Base-by-base conservation (phyloP, 306 rosid genomes). In the Sicyos edulis region DNA sequence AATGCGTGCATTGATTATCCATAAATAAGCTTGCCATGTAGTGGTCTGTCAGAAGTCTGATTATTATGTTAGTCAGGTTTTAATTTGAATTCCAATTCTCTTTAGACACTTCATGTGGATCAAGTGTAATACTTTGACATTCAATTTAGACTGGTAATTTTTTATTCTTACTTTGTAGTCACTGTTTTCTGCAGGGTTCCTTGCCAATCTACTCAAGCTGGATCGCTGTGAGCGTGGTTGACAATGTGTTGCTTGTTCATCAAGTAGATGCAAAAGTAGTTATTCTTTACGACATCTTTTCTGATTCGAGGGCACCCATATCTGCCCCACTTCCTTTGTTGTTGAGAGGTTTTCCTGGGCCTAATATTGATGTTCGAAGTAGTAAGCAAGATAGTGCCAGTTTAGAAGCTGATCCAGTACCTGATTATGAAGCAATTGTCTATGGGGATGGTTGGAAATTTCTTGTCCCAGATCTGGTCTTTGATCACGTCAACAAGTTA, bases 211-310 rank as follows among this genome's bases (percentile, higher is more conserved):
- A 93, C 84, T 93, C 97, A 50, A 87, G 85, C 87, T 84, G 76
- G 88, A 83, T 93, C 78, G 87, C 95, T 74, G 88, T 86, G 84
- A 91, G 96, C 81, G 91, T 82, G 84, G 97, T 93, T 57, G 99
- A 93, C 83, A 91, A 85, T 82, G 96, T 93, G 58, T 81, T 93
- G 74, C 96, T 88, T 74, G 89, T 91, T 80, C 99, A 93, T 80
- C 99, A 93, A 87, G 83, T 91, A 70, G 99, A 93, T 79, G 95
- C 99, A 34, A 93, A 93, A 86, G 99, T 93, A 78, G 91, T 91
- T 76, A 87, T 93, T 70, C 91, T 93, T 61, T 93, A 93, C 75
- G 99, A 93, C 70, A 83, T 93, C 73, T 91, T 79, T 83, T 80
- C 86, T 74, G 99, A 93, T 80, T 88, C 95, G 50, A 86, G 88